Base-by-base conservation (phyloP, 345 rosid genomes). In the Syzygium aromaticum region DNA sequence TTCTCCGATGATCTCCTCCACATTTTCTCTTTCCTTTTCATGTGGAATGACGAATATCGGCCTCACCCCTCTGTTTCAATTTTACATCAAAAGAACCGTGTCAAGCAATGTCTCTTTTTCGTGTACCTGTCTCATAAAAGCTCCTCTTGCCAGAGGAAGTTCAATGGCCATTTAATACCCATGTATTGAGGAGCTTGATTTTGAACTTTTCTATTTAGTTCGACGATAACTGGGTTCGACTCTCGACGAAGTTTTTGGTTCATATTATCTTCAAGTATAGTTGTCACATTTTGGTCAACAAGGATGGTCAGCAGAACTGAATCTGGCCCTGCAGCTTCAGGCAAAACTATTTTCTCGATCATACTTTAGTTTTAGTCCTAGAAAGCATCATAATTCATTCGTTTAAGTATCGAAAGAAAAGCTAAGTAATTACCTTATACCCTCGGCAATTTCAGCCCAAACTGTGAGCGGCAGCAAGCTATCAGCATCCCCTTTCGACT, bases 1-100 rank as follows among this genome's bases (percentile, higher is more conserved):
- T 19, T 97, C 96, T 84, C 94, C 97, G 4, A 96, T 93, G 54
- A 91, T 86, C n/a, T 97, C 99, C 93, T 94, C 96, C 38, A 96
- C 95, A 63, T 94, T 92, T 91, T 96, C 99, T 90, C 97, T 93
- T 88, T 94, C 98, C 93, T 92, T 95, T 95, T 95, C 98, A 85
- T 96, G 98, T 40, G 98, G 98, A 91, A 97, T 97, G 85, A 97
- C 98, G 85, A 93, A 94, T 88, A 96, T 84, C 17, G 96, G 97
- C 91, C 86, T 95, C 86, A 94, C 86, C 86, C 91, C 97, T 90
- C 98, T 95, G 95, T 64, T 88, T n/a, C 88, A 22, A 86, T 78
- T 38, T 52, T 27, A 49, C 54, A 85, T 56, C 61, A 86, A 14
- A 49, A 51, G 23, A 64, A 14, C 28, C 17, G 61, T n/a, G 77